A percentile compares a stretch with the other conserved stretches of the same genome.
phyloP scores from a whole-genome alignment of 352 stramenopile species.

The Pythium utonaiense region DNA sequence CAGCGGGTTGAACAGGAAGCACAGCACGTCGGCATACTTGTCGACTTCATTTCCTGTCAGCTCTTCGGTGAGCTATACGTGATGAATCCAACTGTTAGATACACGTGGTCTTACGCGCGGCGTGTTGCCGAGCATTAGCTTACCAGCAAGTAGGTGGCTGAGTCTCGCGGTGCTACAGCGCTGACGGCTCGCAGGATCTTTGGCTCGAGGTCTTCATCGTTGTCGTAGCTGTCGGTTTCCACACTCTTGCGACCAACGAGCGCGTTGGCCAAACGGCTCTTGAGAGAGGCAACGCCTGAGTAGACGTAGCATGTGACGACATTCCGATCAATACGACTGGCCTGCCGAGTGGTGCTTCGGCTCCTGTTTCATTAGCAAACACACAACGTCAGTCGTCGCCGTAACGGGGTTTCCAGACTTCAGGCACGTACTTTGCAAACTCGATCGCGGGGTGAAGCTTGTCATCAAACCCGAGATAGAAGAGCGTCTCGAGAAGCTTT shows the following conservation, averaged over 20 bases:
- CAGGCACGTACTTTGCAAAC: conserved; percentile 38
- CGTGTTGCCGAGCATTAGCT: no score
- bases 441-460: conserved; percentile 62
- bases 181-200: conserved; percentile 55
- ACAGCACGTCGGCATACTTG: conserved; percentile 67
- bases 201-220: conserved; percentile 10
- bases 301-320: conserved; percentile 74
- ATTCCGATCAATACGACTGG: conserved; percentile 57
- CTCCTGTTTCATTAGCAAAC: conserved; percentile 23
- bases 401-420: background rate
- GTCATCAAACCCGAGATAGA: conserved; percentile 82
- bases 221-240: conserved; percentile 7
- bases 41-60: conserved; percentile 62
- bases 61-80: conserved; percentile 56
- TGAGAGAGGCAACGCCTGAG: conserved; percentile 37
- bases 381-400: background rate
- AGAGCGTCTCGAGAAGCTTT: conserved; percentile 72
- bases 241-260: conserved; percentile 44
- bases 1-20: conserved; percentile 60
- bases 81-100: background rate
- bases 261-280: conserved; percentile 48
- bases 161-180: conserved; percentile 46
- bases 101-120: no score
- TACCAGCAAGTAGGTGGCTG: conserved; percentile 66
- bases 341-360: conserved; percentile 53